phyloP scores from a whole-genome alignment of 1,139 yeast genomes.

The Geotrichum candidum region DNA sequence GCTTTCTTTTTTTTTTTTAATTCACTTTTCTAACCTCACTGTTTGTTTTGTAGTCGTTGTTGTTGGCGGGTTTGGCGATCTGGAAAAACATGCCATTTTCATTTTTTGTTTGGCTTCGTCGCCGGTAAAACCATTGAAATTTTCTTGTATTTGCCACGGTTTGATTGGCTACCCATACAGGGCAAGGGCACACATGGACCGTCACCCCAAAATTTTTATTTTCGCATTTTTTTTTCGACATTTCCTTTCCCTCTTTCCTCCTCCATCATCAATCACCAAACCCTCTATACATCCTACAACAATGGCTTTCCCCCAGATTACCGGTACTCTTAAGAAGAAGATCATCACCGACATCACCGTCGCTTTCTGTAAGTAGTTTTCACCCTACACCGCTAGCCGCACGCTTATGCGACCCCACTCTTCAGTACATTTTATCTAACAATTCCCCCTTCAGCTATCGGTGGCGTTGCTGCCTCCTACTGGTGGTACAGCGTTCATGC shows the following conservation, averaged over 20 bases:
- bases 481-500: conserved; percentile 78
- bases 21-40: too few relatives aligned
- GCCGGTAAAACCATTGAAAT: not conserved
- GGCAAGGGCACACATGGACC: not conserved
- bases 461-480: conserved; percentile 49
- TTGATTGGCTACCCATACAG: conserved; percentile 20
- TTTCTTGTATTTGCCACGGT: conserved; percentile 5
- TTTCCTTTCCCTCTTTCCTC: conserved; percentile 3
- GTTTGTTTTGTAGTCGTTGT: not conserved
- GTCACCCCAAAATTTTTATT: not conserved
- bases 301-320: conserved; percentile 88
- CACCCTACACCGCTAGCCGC: not conserved
- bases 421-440: not conserved
- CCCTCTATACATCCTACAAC: conserved; percentile 20
- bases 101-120: not conserved
- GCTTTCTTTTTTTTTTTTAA: too few relatives aligned
- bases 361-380: conserved; percentile 14
- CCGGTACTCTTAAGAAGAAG: conserved; percentile 78
- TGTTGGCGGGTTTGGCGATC: not conserved
- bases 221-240: not conserved
- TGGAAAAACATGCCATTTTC: not conserved
- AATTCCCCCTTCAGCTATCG: conserved; percentile 34
- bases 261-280: not conserved
- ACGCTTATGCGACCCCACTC: not conserved
- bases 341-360: conserved; percentile 72